Evolutionary conservation across 164 flowering plant species (phyloP), one percentile per base, ranked within the genome.

Genomic region (Euptelea pleiosperma): DNA sequence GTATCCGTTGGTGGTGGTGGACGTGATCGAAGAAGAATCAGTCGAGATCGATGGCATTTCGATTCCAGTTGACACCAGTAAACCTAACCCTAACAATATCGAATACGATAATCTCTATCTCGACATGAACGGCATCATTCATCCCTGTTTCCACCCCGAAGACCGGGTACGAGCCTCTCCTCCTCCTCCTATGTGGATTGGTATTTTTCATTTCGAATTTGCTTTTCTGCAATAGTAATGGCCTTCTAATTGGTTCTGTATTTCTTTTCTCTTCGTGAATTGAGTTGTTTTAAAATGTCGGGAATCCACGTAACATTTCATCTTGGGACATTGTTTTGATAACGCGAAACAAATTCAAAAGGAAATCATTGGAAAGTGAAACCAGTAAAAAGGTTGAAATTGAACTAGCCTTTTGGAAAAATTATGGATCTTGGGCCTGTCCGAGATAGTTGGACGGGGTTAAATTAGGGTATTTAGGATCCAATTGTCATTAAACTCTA

Each of bases 121-220:
- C 44, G 96, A 91, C 68, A 91, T 89, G 98, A 91, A 91, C 60
- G 95, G 91, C 39, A 89, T 92, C 63, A 87, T 92, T 55, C 98
- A 89, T 48, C 98, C 98, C 4, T 92, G 98, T 49, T 92, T 92
- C 48, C 96, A 91, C 53, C 98, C 98, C 14, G 96, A 92, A 56
- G 98, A 89, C 56, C 77, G 91, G 70, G 98, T 89, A 82, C 16
- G 67, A 10, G 28, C 21, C 15, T 33, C 51, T n/a, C 5, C 3
- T 16, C n/a, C 12, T 50, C 9, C 21, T 24, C n/a, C n/a, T n/a
- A n/a, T n/a, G n/a, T n/a, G n/a, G n/a, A n/a, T n/a, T n/a, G n/a
- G n/a, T n/a, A n/a, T n/a, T n/a, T n/a, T n/a, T n/a, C n/a, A n/a
- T n/a, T n/a, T n/a, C n/a, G n/a, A n/a, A n/a, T n/a, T n/a, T n/a